A percentile compares a stretch with the other conserved stretches of the same genome.
Conservation (phyloP, 768 basidiomycete species). For the Lyophyllum decastes region DNA sequence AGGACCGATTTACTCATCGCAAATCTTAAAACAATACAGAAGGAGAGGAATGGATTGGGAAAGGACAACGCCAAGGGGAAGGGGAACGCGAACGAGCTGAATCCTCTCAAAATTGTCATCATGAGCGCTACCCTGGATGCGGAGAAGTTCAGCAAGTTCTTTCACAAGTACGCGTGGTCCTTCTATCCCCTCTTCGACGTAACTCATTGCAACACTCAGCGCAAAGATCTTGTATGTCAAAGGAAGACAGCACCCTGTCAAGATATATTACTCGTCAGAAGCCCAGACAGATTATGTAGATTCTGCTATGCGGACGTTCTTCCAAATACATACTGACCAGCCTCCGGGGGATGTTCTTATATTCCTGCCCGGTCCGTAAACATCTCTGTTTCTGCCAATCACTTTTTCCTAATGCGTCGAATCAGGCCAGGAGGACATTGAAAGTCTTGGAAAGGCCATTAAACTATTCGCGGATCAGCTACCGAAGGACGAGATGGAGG, state of each 20-base stretch:
- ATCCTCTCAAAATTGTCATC: slow-evolving; percentile 87
- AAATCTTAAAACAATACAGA: slow-evolving; percentile 82
- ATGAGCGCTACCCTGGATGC: slow-evolving; percentile 99
- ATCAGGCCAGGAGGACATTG: slow-evolving; percentile 96
- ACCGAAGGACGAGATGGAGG: slow-evolving; percentile 55
- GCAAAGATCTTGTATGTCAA: slow-evolving; percentile 89
- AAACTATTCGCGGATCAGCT: slow-evolving; percentile 67
- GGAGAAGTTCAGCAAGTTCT: slow-evolving; percentile 90
- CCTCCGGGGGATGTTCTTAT: slow-evolving; percentile 89
- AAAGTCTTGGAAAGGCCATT: slow-evolving; percentile 79
- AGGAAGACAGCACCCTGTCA: slow-evolving; percentile 91
- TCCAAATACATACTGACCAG: slow-evolving; percentile 85
- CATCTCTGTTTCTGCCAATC: background rate
- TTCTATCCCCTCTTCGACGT: background rate
- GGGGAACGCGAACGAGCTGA: slow-evolving; percentile 34
- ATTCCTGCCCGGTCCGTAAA: slow-evolving; percentile 76
- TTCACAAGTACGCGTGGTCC: slow-evolving; percentile 60
- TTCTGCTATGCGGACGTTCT: slow-evolving; percentile 88
- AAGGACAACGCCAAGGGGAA: slow-evolving; percentile 48
- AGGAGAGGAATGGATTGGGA: slow-evolving; percentile 51
- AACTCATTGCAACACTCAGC: slow-evolving; percentile 39
- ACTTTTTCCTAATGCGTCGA: background rate
- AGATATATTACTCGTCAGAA: slow-evolving; percentile 74
- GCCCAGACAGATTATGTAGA: slow-evolving; percentile 86
- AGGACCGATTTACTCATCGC: slow-evolving; percentile 94